Evolutionary conservation across 176 grass and related monocot species (phyloP).

Genomic region (Aegilops longissima): DNA sequence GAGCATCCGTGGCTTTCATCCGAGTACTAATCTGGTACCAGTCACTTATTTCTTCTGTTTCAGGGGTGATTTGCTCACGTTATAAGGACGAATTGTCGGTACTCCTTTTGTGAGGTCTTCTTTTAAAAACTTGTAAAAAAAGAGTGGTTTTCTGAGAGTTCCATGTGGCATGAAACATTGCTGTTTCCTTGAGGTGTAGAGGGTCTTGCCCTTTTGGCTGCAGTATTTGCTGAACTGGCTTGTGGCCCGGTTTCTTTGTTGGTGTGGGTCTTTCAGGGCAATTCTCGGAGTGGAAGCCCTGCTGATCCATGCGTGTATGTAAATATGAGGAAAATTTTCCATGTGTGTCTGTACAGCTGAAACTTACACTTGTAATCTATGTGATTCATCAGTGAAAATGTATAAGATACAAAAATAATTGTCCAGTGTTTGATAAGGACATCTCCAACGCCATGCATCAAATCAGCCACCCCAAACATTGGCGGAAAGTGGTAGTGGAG

Average conservation of each 20-base stretch:
- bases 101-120: constrained; percentile 24
- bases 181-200: constrained; percentile 9
- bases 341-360: constrained; percentile 37
- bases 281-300: constrained; percentile 47
- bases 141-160: constrained; percentile 16
- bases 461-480: no score
- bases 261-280: constrained; percentile 19
- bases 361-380: constrained; percentile 3
- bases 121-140: constrained; percentile 4
- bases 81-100: constrained; percentile 10
- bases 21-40: constrained; percentile 35
- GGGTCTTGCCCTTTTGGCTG: constrained; percentile 28
- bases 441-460: no score
- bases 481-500: no score
- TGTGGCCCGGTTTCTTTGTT: not conserved
- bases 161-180: constrained; percentile 23
- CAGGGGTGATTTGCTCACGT: not conserved
- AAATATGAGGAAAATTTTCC: constrained; percentile 44
- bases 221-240: constrained; percentile 22
- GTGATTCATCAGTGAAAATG: constrained; percentile 17
- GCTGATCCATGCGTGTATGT: constrained; percentile 27
- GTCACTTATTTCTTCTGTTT: not conserved
- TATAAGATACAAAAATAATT: not conserved
- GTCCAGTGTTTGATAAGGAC: no score
- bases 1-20: constrained; percentile 82